phyloP scores from a whole-genome alignment of 352 stramenopile genomes.

The Pythium brassicae region DNA sequence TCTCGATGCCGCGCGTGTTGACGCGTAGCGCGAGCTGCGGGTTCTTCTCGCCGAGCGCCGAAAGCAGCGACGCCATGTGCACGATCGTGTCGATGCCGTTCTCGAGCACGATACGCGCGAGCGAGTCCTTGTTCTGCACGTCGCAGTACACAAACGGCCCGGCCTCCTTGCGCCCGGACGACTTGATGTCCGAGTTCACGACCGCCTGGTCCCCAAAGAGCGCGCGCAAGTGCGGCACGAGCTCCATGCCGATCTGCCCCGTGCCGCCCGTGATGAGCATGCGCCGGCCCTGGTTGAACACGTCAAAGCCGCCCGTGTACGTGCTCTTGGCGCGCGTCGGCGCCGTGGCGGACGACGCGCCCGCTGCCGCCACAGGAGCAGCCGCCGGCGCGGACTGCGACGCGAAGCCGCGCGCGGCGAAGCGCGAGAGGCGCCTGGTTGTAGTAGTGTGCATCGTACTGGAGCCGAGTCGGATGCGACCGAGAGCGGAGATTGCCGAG shows the following conservation, averaged over 20 bases:
- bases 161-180: constrained; percentile 40
- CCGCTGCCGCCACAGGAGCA: constrained; percentile 6
- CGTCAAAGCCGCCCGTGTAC: constrained; percentile 48
- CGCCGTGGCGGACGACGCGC: background rate
- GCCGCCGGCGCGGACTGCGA: constrained; percentile 7
- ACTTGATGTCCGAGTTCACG: constrained; percentile 83
- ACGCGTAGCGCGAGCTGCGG: constrained; percentile 84
- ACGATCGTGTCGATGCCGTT: constrained; percentile 87
- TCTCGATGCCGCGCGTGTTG: constrained; percentile 88
- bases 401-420: constrained; percentile 9
- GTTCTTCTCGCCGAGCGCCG: constrained; percentile 88
- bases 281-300: constrained; percentile 46
- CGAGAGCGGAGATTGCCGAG: too few relatives aligned
- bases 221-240: constrained; percentile 73
- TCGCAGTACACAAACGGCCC: constrained; percentile 79
- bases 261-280: constrained; percentile 81
- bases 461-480: too few relatives aligned
- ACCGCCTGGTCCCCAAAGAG: constrained; percentile 55
- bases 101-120: constrained; percentile 84
- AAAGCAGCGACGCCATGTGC: constrained; percentile 89
- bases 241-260: constrained; percentile 84
- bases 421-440: too few relatives aligned
- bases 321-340: constrained; percentile 23
- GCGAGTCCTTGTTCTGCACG: constrained; percentile 64
- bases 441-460: too few relatives aligned